Evolutionary conservation across 345 rosid species (phyloP).

Genomic region (Linum trigynum): DNA sequence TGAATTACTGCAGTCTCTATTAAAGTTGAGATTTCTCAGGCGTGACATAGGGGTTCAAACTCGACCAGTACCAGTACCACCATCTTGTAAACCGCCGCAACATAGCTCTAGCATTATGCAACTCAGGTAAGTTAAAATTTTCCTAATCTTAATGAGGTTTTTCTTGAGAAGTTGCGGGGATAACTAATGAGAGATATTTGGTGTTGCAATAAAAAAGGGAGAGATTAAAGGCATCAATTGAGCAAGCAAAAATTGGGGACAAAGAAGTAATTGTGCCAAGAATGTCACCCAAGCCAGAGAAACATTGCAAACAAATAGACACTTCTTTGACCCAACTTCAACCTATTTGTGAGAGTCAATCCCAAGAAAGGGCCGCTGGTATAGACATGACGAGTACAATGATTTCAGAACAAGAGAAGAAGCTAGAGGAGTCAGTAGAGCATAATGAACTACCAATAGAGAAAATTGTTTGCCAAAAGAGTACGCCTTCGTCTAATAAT

Average conservation of each 20-base stretch:
- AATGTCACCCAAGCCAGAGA: conserved; percentile 8
- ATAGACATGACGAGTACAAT: background rate
- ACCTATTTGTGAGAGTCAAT: conserved; percentile 1
- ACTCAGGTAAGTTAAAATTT: conserved; percentile 30
- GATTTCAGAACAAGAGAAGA: background rate
- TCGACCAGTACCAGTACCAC: conserved; percentile 23
- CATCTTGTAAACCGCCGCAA: conserved; percentile 23
- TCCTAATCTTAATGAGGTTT: background rate
- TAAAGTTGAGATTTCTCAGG: conserved; percentile 48
- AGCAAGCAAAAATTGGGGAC: conserved; percentile 14
- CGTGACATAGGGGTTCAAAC: conserved; percentile 42
- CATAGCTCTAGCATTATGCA: conserved; percentile 39
- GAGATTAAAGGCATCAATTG: conserved; percentile 30
- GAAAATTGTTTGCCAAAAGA: background rate
- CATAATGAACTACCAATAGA: background rate
- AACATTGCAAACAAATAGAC: conserved; percentile 1
- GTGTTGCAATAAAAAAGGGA: conserved; percentile 29
- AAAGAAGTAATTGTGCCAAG: conserved; percentile 12
- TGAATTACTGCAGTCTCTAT: conserved; percentile 42
- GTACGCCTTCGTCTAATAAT: background rate
- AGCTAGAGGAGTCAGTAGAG: background rate
- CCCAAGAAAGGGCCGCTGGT: background rate
- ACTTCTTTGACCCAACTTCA: conserved; percentile 14
- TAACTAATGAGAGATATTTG: background rate
- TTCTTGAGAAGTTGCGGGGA: background rate